Percentiles rank a stretch among this genome's conserved stretches.
Evolutionary conservation across 352 stramenopile species (phyloP).

Genomic region (Peronospora farinosa): DNA sequence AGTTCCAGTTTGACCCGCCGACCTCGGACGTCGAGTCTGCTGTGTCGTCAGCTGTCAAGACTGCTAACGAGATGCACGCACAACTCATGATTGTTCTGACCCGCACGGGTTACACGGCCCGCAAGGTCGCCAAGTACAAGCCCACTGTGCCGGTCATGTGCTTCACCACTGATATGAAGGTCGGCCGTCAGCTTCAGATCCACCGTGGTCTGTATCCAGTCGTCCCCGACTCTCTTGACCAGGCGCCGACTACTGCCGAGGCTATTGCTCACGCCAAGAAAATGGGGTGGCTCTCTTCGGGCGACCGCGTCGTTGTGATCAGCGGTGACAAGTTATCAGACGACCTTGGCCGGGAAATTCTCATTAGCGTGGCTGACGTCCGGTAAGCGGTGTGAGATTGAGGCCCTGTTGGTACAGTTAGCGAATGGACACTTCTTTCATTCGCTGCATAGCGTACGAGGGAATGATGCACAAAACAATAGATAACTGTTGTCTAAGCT

Average conservation of each 20-base stretch:
- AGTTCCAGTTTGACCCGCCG: conserved; percentile 55
- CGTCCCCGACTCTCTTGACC: conserved; percentile 51
- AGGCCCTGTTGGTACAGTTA: not conserved
- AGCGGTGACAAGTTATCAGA: conserved; percentile 74
- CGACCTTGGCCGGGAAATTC: conserved; percentile 76
- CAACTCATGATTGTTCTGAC: conserved; percentile 83
- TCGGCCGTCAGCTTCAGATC: conserved; percentile 89
- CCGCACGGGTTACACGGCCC: conserved; percentile 73
- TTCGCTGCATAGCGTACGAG: not conserved
- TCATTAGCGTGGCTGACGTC: conserved; percentile 78
- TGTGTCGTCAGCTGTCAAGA: conserved; percentile 80
- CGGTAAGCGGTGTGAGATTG: conserved; percentile 33
- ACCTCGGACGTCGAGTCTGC: conserved; percentile 79
- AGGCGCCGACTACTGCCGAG: conserved; percentile 66
- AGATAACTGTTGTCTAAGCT: too few relatives aligned
- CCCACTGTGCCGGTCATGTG: conserved; percentile 89
- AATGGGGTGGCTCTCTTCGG: conserved; percentile 84
- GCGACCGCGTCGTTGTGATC: conserved; percentile 88
- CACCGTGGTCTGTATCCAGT: conserved; percentile 79
- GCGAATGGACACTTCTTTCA: not conserved
- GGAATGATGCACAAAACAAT: not conserved
- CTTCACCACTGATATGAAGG: conserved; percentile 81
- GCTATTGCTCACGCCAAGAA: conserved; percentile 87
- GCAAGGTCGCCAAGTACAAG: conserved; percentile 87
- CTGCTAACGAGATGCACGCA: conserved; percentile 76